A percentile compares a stretch with the other conserved stretches of the same genome.
phyloP scores from a whole-genome alignment of 2,329 filamentous ascomycete genomes.

The Sclerotinia spermophila region DNA sequence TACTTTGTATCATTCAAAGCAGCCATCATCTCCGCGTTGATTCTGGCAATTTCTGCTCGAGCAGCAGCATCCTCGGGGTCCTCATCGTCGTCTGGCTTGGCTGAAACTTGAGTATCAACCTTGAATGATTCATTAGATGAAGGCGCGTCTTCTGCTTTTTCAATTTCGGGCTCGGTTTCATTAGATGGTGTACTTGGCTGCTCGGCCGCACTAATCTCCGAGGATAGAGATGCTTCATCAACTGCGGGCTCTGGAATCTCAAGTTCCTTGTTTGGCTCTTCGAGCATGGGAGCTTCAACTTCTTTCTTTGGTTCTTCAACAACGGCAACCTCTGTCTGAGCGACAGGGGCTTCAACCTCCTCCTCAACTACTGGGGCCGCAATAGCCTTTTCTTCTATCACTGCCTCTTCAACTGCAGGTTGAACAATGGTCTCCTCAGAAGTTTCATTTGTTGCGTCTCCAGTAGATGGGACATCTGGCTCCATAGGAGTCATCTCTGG shows the following conservation, averaged over 20 bases:
- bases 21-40: conserved; percentile 31
- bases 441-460: conserved; percentile 20
- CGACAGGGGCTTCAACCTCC: too few species aligned
- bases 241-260: not conserved
- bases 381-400: not conserved
- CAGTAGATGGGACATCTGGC: conserved; percentile 27
- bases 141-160: not conserved
- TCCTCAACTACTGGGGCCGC: conserved; percentile 8
- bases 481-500: conserved; percentile 27
- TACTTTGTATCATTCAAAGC: conserved; percentile 18
- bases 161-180: conserved; percentile 7
- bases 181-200: not conserved
- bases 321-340: too few species aligned
- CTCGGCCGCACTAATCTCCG: not conserved
- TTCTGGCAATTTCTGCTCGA: conserved; percentile 29
- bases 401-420: conserved; percentile 3
- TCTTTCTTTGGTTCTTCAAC: not conserved
- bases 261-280: not conserved
- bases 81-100: conserved; percentile 16
- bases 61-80: conserved; percentile 31
- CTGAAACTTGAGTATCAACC: not conserved
- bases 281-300: not conserved
- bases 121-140: conserved; percentile 4
- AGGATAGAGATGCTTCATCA: conserved; percentile 9
- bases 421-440: conserved; percentile 9